Evolutionary conservation across 345 rosid species (phyloP), one percentile per base, ranked within the genome.

Genomic region (Brassica juncea): DNA sequence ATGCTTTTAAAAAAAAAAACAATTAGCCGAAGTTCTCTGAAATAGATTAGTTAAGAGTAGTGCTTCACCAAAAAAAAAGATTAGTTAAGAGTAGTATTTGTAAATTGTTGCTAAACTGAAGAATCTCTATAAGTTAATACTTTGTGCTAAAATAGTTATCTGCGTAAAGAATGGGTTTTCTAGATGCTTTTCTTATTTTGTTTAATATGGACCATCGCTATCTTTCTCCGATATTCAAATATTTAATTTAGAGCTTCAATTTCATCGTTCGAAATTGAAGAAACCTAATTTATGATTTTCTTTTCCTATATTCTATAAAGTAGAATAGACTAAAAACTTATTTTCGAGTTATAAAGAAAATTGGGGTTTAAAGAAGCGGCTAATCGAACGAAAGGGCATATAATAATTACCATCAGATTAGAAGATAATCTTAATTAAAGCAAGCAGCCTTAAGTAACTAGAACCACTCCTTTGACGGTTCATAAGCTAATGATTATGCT

Each of bases 391-490:
- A 62, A 59, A 68, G 70, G 78, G 63, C 58, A 14, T 47, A 14
- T 47, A n/a, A 30, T n/a, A 66, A 60, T 72, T 25, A 16, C 57
- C 21, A 66, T 59, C 70, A 67, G 25, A 39, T 70, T 69, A 28
- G 32, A 63, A 74, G 82, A 80, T 80, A 70, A 70, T 49, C 12
- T 70, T 75, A 70, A 64, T 75, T 75, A 80, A 39, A 70, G 37
- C 19, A 69, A 74, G 28, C 21, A 69, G 39, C 8, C 52, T 62
- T 74, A 68, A 74, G 75, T 69, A 69, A 70, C 74, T 75, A 75
- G 80, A 80, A 75, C 83, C 80, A 75, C 79, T 70, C 68, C 72
- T 75, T 80, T 75, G 83, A 75, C 83, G 75, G 80, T 74, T 74
- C 80, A 75, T 65, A 65, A 75, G 76, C 71, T 75, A 70, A 80